phyloP scores from a whole-genome alignment of 2,329 filamentous ascomycete species.

The Aspergillus amoenus region DNA sequence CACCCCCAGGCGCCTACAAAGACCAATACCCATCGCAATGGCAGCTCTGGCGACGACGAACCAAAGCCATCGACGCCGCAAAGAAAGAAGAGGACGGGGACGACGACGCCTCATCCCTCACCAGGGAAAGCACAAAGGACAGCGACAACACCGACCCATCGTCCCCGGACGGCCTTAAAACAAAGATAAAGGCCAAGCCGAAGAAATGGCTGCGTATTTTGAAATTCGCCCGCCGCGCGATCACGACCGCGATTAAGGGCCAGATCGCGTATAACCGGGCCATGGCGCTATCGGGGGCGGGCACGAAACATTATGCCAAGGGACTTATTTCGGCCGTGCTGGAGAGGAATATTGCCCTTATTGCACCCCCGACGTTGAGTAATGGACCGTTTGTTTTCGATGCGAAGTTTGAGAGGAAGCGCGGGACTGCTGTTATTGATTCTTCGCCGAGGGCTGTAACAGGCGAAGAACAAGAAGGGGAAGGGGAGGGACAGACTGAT shows the following conservation, averaged over 20 bases:
- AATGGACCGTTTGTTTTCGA: conserved; percentile 76
- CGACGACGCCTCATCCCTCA: not conserved
- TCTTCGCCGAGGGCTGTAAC: conserved; percentile 26
- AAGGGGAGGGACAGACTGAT: too few relatives aligned
- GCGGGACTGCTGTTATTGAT: conserved; percentile 69
- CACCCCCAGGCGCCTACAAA: conserved; percentile 20
- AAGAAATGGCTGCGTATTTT: conserved; percentile 57
- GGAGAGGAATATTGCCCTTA: conserved; percentile 58
- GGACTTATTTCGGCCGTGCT: conserved; percentile 28
- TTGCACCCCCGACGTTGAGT: not conserved
- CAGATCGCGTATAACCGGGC: conserved; percentile 49
- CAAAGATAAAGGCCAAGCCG: conserved; percentile 24
- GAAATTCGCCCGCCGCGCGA: conserved; percentile 64
- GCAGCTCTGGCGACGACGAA: not conserved
- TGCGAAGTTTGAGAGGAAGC: conserved; percentile 67
- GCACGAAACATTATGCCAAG: conserved; percentile 15
- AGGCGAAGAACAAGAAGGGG: too few relatives aligned
- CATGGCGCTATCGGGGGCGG: not conserved
- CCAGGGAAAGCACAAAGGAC: not conserved
- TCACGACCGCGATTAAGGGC: conserved; percentile 57
- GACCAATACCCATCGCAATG: not conserved
- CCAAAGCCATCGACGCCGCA: not conserved
- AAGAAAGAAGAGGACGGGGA: not conserved
- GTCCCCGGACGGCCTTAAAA: not conserved
- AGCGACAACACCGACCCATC: not conserved